These are phyloP conservation scores for Myxozyma neotropica DNA, from an alignment of 805 yeast species.

Conservation along the genomic window DNA sequence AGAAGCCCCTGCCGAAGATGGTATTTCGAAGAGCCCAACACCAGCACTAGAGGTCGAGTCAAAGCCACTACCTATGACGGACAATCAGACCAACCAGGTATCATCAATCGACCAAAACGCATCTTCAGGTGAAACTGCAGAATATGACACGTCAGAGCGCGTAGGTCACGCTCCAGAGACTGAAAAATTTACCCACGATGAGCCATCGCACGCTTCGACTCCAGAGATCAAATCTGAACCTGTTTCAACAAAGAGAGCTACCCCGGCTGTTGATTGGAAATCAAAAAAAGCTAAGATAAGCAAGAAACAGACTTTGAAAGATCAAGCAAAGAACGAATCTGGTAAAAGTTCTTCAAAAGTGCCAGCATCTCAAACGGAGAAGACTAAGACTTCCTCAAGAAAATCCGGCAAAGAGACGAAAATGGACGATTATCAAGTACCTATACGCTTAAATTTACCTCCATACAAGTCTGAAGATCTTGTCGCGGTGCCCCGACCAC, in stretches of 20 bases:
- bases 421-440: constrained; percentile 16
- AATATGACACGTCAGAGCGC: neutral
- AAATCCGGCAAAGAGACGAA: neutral
- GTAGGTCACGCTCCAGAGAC: neutral
- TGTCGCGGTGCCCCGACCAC: constrained; percentile 27
- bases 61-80: no score
- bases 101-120: no score
- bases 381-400: constrained; percentile 8
- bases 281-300: constrained; percentile 5
- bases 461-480: constrained; percentile 32
- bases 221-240: neutral
- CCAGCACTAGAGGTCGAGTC: no score
- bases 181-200: neutral
- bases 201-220: neutral
- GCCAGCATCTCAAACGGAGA: constrained; percentile 5
- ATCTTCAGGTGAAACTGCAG: neutral
- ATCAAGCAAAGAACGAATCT: neutral
- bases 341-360: neutral
- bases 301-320: constrained; percentile 11
- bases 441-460: constrained; percentile 26
- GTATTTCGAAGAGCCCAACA: no score
- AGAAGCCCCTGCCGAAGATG: no score
- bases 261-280: neutral
- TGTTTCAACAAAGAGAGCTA: neutral
- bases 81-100: no score